Evolutionary conservation across 257 asterid genomes (phyloP), one percentile per base, ranked within the genome.

Genomic region (Nemophila menziesii): DNA sequence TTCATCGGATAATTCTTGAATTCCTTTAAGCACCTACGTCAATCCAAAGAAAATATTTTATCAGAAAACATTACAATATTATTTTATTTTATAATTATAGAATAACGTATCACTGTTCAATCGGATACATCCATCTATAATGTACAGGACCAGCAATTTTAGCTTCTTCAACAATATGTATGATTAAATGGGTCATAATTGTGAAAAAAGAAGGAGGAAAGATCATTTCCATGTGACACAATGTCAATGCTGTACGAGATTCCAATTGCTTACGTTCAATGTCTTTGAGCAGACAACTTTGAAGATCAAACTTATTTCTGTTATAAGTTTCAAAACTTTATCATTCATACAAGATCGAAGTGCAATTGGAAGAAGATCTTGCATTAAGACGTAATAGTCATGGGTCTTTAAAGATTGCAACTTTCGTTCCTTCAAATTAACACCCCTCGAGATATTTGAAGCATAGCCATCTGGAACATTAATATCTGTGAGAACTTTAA

Each of bases 391-490:
- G 11, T 39, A 21, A 4, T 39, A 13, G 10, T 39, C 44, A 39
- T 39, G 44, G 20, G 20, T 39, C 10, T 39, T 39, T 1, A 39
- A 18, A 15, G 20, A 16, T n/a, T 6, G n/a, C n/a, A 16, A 12
- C 17, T 39, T 6, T 39, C 9, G 19, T 4, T n/a, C 20, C 5
- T 16, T 39, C 17, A 3, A 14, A 11, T 16, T 38, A 1, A 16
- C 20, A 39, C 44, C 11, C 20, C 20, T 39, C 8, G 19, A 39
- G 17, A 39, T 14, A 13, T 39, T 39, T 2, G 44, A 39, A 6
- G 20, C 18, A n/a, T 39, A 14, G 17, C 44, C 20, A 39, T 39
- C 44, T 14, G 6, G 29, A 55, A 55, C 21, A 18, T 55, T 55
- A 12, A 55, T 46, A 34, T n/a, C 16, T 23, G 44, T 34, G 0